Evolutionary conservation across 2,329 filamentous ascomycete genomes (phyloP).

Genomic region (Monosporascus ibericus): DNA sequence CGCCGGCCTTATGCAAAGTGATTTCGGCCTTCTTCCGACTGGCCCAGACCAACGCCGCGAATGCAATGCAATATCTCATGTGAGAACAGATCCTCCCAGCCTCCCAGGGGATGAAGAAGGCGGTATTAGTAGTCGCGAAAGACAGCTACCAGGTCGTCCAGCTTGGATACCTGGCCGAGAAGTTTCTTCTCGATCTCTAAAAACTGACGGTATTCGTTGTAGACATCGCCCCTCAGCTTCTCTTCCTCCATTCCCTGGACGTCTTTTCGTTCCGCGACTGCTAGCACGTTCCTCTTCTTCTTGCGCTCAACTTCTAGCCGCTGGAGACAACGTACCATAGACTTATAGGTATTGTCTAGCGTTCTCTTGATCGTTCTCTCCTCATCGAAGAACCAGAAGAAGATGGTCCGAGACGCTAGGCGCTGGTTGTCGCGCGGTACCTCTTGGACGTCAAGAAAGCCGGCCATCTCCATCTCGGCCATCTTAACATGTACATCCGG

Average conservation of each 20-base stretch:
- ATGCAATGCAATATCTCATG: slow-evolving; percentile 13
- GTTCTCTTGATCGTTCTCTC: slow-evolving; percentile 65
- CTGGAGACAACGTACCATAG: slow-evolving; percentile 80
- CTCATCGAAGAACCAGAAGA: slow-evolving; percentile 85
- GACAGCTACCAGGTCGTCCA: slow-evolving; percentile 80
- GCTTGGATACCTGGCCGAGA: slow-evolving; percentile 67
- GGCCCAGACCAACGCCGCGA: slow-evolving; percentile 12
- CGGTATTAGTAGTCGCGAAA: slow-evolving; percentile 65
- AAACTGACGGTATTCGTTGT: slow-evolving; percentile 54
- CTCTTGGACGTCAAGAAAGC: slow-evolving; percentile 88
- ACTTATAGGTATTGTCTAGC: slow-evolving; percentile 79
- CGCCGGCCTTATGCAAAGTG: slow-evolving; percentile 11
- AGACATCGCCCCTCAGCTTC: slow-evolving; percentile 68
- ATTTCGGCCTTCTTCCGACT: slow-evolving; percentile 1
- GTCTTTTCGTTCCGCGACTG: slow-evolving; percentile 78
- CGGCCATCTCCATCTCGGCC: slow-evolving; percentile 77
- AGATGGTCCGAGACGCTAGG: slow-evolving; percentile 76
- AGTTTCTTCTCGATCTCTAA: slow-evolving; percentile 66
- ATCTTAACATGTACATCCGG: slow-evolving; percentile 80
- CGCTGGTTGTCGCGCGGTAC: slow-evolving; percentile 83
- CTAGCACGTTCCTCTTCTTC: slow-evolving; percentile 65
- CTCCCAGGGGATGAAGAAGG: not conserved
- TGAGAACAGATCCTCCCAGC: not conserved
- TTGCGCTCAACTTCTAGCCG: slow-evolving; percentile 71
- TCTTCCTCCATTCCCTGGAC: slow-evolving; percentile 79